Percentiles rank a stretch among this genome's conserved stretches.
Evolutionary conservation across 768 basidiomycete species (phyloP).

Genomic region (Leucocoprinus leucothites): DNA sequence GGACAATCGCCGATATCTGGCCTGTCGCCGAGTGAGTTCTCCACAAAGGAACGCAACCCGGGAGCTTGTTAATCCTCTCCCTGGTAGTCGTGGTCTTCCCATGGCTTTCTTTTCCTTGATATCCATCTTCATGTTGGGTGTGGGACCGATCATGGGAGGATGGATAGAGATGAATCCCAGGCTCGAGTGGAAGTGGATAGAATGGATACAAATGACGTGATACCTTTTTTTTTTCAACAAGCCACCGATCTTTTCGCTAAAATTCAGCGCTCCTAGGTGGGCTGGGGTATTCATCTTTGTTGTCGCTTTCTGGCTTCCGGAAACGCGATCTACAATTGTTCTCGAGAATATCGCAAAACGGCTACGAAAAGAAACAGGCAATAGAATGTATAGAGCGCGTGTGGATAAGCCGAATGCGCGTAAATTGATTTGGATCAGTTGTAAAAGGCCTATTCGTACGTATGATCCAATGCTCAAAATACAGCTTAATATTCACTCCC

Average conservation of each 20-base stretch:
- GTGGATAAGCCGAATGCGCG: slow-evolving; percentile 54
- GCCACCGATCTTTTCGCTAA: neutral
- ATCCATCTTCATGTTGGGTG: slow-evolving; percentile 29
- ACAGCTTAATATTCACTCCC: neutral
- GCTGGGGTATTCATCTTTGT: slow-evolving; percentile 45
- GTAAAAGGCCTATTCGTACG: slow-evolving; percentile 70
- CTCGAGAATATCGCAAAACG: slow-evolving; percentile 61
- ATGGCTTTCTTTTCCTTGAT: slow-evolving; percentile 71
- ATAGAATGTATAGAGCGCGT: slow-evolving; percentile 57
- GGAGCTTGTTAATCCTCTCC: neutral
- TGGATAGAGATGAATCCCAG: slow-evolving; percentile 27
- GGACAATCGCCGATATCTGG: slow-evolving; percentile 75
- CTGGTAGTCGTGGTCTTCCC: slow-evolving; percentile 65
- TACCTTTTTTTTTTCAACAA: neutral
- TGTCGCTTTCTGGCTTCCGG: slow-evolving; percentile 54
- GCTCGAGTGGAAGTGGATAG: slow-evolving; percentile 27
- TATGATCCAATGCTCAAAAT: slow-evolving; percentile 14
- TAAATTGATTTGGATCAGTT: slow-evolving; percentile 66
- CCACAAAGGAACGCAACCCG: neutral
- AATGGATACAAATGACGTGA: slow-evolving; percentile 28
- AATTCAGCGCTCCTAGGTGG: slow-evolving; percentile 31
- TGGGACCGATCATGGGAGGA: slow-evolving; percentile 23
- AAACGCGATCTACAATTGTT: slow-evolving; percentile 73
- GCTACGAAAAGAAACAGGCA: slow-evolving; percentile 62
- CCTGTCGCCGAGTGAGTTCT: slow-evolving; percentile 49